Percentiles rank a stretch among this genome's conserved stretches.
phyloP scores from a whole-genome alignment of 2,329 filamentous ascomycete species.

The Trichoderma aggressivum region DNA sequence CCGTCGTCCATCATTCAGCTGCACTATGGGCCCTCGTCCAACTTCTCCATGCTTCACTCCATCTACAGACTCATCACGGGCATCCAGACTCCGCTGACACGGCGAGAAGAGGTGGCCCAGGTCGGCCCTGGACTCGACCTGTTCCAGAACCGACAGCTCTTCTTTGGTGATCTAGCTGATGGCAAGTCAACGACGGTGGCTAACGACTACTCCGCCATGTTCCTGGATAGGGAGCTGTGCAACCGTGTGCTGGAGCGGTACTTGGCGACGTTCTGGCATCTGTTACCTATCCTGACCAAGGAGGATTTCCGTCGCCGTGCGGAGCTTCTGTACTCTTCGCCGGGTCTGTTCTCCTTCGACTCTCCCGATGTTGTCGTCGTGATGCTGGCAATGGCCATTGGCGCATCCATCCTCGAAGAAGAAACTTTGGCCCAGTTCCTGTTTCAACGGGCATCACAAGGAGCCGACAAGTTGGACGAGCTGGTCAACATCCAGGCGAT shows the following conservation, averaged over 20 bases:
- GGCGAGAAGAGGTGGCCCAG: slow-evolving; percentile 8
- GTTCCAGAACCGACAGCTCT: slow-evolving; percentile 14
- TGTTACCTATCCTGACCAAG: slow-evolving; percentile 11
- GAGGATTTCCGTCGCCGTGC: slow-evolving; percentile 8
- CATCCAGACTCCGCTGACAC: slow-evolving; percentile 3
- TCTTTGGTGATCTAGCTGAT: slow-evolving; percentile 12
- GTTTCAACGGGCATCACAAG: slow-evolving; percentile 1
- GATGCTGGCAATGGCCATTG: slow-evolving; percentile 13
- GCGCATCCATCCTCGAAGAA: background rate
- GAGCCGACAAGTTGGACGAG: background rate
- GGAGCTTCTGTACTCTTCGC: background rate
- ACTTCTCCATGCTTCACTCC: slow-evolving; percentile 14
- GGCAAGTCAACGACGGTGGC: background rate
- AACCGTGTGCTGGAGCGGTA: slow-evolving; percentile 1
- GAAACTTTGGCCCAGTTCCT: background rate
- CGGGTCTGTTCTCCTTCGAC: slow-evolving; percentile 8
- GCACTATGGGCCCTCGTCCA: slow-evolving; percentile 9
- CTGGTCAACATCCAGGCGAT: slow-evolving; percentile 9
- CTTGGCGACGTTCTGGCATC: background rate
- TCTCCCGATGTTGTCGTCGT: slow-evolving; percentile 6
- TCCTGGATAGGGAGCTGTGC: background rate
- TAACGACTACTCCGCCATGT: slow-evolving; percentile 10
- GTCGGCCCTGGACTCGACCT: slow-evolving; percentile 6
- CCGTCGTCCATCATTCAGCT: slow-evolving; percentile 14
- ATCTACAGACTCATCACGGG: slow-evolving; percentile 14